Evolutionary conservation across 2,329 filamentous ascomycete species (phyloP).

Genomic region (Ophiostoma sp.): DNA sequence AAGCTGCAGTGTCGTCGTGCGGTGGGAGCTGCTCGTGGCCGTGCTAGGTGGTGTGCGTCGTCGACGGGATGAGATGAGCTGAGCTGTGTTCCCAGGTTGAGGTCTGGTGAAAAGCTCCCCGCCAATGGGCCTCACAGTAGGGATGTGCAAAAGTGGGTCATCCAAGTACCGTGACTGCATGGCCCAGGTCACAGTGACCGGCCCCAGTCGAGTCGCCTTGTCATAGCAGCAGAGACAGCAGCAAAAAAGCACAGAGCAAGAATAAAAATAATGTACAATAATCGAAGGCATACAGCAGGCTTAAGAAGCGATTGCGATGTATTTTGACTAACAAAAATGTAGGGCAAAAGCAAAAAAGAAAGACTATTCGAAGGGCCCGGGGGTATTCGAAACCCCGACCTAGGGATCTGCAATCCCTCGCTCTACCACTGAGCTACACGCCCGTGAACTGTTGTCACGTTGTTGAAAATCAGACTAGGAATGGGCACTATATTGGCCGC

Average conservation of each 20-base stretch:
- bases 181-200: too few species aligned
- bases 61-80: not conserved
- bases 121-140: slow-evolving; percentile 4
- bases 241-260: too few species aligned
- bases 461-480: not conserved
- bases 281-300: not conserved
- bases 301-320: too few species aligned
- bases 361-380: slow-evolving; percentile 20
- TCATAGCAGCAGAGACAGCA: too few species aligned
- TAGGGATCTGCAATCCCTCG: slow-evolving; percentile 25
- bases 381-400: slow-evolving; percentile 25
- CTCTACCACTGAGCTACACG: slow-evolving; percentile 25
- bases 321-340: not conserved
- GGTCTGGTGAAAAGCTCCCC: slow-evolving; percentile 11
- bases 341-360: slow-evolving; percentile 16
- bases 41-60: not conserved
- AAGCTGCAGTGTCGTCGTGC: too few species aligned
- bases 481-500: not conserved
- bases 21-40: not conserved
- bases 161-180: not conserved
- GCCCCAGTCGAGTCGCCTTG: too few species aligned
- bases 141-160: not conserved
- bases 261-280: too few species aligned
- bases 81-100: not conserved
- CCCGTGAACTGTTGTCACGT: slow-evolving; percentile 15